These are phyloP conservation scores for Cyberlindnera maritima DNA, from an alignment of 805 yeast genomes.

Conservation along the genomic window DNA sequence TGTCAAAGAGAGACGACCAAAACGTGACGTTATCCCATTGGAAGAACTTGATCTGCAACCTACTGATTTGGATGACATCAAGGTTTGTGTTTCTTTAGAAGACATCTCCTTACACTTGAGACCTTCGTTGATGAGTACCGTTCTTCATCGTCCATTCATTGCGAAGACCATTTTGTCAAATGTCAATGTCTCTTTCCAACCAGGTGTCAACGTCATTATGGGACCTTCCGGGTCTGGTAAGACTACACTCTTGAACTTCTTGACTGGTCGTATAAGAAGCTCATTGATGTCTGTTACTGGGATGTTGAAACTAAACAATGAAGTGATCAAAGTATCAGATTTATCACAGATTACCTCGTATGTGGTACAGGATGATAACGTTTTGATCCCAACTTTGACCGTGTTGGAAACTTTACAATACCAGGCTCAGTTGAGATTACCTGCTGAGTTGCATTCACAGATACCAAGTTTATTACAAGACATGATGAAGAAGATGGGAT, in stretches of 20 bases:
- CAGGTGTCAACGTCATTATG: conserved; percentile 72
- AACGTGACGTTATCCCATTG: not conserved
- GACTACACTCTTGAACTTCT: conserved; percentile 59
- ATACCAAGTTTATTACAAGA: conserved; percentile 48
- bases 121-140: conserved; percentile 6
- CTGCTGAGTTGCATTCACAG: conserved; percentile 40
- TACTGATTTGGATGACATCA: too few species aligned
- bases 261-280: conserved; percentile 52
- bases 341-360: conserved; percentile 53
- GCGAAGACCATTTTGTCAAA: conserved; percentile 27
- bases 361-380: conserved; percentile 80
- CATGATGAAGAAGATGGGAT: conserved; percentile 62
- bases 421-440: conserved; percentile 69
- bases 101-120: conserved; percentile 13
- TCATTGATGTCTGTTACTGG: conserved; percentile 35
- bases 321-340: conserved; percentile 31
- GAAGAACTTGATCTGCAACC: too few species aligned
- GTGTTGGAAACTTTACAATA: conserved; percentile 73
- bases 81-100: too few species aligned
- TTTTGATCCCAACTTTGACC: conserved; percentile 65
- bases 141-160: conserved; percentile 5
- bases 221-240: conserved; percentile 85
- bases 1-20: conserved; percentile 18
- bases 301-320: conserved; percentile 40
- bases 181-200: conserved; percentile 63